Base-by-base conservation (phyloP, 768 basidiomycete genomes). In the Agaricus blazei region DNA sequence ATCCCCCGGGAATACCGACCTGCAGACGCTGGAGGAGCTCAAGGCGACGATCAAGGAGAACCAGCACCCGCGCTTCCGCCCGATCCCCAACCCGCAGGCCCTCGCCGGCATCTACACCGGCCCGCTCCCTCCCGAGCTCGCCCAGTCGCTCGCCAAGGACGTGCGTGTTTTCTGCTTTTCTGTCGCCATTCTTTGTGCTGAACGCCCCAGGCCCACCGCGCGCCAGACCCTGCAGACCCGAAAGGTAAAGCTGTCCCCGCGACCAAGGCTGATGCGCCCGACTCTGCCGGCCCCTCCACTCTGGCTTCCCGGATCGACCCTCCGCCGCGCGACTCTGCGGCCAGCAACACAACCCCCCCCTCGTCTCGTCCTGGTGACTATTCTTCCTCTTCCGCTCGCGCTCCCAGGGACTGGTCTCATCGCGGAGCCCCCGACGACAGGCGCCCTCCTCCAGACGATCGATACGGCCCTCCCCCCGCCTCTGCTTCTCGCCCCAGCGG, bases 21-120 rank as follows among this genome's bases (percentile, higher is more conserved):
- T 90, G 58, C 85, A 89, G 65, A 77, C 84, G 31, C 77, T 91
- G 57, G 82, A 90, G 69, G 82, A 82, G 54, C 82, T 91, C 67
- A 90, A 91, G 67, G 72, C 81, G 24, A 72, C 79, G 53, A 90
- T 91, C 68, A 85, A 83, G 64, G 76, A 74, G 31, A 81, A 80
- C 48, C 88, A 91, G 64, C 88, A 91, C 67, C 81, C 87, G 53
- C 74, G 83, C 61, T 91, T 81, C 66, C 79, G 80, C 24, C 80
- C 88, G 28, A 65, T 80, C 45, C 87, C 89, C 26, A 78, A 83
- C 57, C 89, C 88, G 28, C 75, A 74, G 14, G 78, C 76, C 48
- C 80, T 91, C 38, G 84, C 83, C 36, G 76, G 72, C 47, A 69
- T 87, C 54, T 90, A 87, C 69, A 69, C 81, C 55, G 88, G 88